Base-by-base conservation (phyloP, 2,329 filamentous ascomycete genomes). In the Graphilbum sp. region DNA sequence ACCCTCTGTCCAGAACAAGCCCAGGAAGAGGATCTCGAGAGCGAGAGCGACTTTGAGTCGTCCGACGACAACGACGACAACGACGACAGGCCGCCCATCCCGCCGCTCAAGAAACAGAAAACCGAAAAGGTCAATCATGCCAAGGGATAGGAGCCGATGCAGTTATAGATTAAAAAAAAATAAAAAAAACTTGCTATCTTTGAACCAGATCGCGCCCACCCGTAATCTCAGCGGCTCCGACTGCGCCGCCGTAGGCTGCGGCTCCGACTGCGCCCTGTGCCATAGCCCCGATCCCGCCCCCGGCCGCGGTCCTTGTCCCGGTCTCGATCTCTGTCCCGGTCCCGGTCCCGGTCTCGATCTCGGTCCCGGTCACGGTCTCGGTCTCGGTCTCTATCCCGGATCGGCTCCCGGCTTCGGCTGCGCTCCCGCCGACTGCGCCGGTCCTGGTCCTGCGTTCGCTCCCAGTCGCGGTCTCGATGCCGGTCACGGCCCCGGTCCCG, bases 1-100 rank as follows among this genome's bases (percentile, higher is more conserved):
- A n/a, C n/a, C n/a, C n/a, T n/a, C n/a, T n/a, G n/a, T n/a, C n/a
- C 54, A 75, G 77, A 70, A 38, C 70, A 82, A 61, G 81, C 83
- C 34, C 75, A 79, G 53, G 79, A 85, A 50, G 62, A 72, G 40
- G 75, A 77, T 36, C 69, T 71, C 11, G 54, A 79, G 52, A 75
- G 62, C 50, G 83, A 87, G 43, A 54, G 72, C 32, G 79, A 87
- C 45, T 79, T 84, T 47, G 79, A 84, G 51, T 54, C 66, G n/a
- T n/a, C n/a, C n/a, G n/a, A n/a, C 9, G 67, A 66, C 8, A 70
- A 71, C 12, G 72, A 74, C 16, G 68, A 69, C 6, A 66, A 69
- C 10, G 66, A 69, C 17, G 64, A 67, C 38, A 65, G 64, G 34
- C 66, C 69, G 18, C 63, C 66, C 38, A 65, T 64, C 34, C 46